Conservation (phyloP, 73 alveolate species). For the Durusdinium trenchii region DNA sequence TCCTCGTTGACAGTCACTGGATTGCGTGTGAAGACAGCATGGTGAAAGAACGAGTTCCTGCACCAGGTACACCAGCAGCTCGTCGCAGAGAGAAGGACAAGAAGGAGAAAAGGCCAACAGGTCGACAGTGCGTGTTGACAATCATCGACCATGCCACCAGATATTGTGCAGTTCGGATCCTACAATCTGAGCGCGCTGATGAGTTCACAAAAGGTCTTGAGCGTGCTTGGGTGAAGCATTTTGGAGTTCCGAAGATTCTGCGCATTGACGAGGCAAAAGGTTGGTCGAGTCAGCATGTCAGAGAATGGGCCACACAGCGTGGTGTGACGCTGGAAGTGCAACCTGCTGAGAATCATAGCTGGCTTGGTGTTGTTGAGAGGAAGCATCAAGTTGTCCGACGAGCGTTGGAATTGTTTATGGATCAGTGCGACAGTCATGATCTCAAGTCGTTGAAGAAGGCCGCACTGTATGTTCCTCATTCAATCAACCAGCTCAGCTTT, state of each 20-base stretch:
- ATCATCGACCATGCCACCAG: slow-evolving; percentile 39
- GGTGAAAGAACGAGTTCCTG: neutral
- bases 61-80: neutral
- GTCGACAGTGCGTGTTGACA: slow-evolving; percentile 10
- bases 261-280: slow-evolving; percentile 77
- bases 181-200: slow-evolving; percentile 2
- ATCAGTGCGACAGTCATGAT: no score
- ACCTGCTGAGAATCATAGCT: neutral
- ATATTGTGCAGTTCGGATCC: neutral
- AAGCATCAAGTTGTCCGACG: slow-evolving; percentile 13
- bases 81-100: neutral
- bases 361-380: neutral
- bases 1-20: neutral
- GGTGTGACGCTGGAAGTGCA: slow-evolving; percentile 11
- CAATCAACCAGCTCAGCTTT: no score
- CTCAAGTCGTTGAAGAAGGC: no score
- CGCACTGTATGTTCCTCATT: no score
- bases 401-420: no score
- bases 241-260: slow-evolving; percentile 15
- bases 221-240: slow-evolving; percentile 47
- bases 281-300: slow-evolving; percentile 33
- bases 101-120: no score
- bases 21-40: neutral
- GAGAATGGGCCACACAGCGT: neutral
- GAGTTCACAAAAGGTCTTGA: neutral